Evolutionary conservation across 768 basidiomycete genomes (phyloP).

Genomic region (Lentinula sp.): DNA sequence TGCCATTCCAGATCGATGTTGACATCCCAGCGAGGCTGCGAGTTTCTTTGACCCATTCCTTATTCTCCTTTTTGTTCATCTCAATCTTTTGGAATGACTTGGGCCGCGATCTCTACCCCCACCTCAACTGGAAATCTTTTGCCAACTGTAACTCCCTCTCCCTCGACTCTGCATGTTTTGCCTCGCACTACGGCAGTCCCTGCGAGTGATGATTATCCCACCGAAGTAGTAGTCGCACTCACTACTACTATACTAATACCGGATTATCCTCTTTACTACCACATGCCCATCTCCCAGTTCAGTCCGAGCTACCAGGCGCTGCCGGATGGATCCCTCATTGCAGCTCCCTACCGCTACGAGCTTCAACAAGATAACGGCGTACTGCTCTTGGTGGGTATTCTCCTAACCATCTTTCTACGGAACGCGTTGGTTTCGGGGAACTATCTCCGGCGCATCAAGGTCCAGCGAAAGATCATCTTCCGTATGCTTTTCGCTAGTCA

Average conservation of each 20-base stretch:
- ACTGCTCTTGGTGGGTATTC: slow-evolving; percentile 41
- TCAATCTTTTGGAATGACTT: slow-evolving; percentile 3
- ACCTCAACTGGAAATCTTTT: slow-evolving; percentile 9
- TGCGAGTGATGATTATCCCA: slow-evolving; percentile 25
- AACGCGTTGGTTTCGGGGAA: slow-evolving; percentile 45
- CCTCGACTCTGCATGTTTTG: slow-evolving; percentile 16
- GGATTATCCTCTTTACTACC: slow-evolving; percentile 40
- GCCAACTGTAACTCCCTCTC: neutral
- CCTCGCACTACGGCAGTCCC: slow-evolving; percentile 28
- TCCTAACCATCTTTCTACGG: slow-evolving; percentile 45
- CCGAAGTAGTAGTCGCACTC: slow-evolving; percentile 43
- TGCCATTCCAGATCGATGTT: neutral
- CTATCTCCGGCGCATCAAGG: slow-evolving; percentile 48
- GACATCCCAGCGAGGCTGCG: slow-evolving; percentile 2
- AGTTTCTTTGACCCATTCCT: neutral
- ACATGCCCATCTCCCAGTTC: slow-evolving; percentile 36
- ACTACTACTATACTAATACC: slow-evolving; percentile 43
- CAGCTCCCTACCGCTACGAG: slow-evolving; percentile 40
- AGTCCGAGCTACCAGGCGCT: slow-evolving; percentile 39
- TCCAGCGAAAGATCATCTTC: slow-evolving; percentile 56
- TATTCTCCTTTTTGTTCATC: neutral
- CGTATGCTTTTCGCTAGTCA: slow-evolving; percentile 52
- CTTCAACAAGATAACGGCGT: slow-evolving; percentile 31
- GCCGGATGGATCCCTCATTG: slow-evolving; percentile 54
- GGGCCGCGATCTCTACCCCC: slow-evolving; percentile 8